Conservation (phyloP, 2,329 filamentous ascomycete species). For the Cercospora citrullina region DNA sequence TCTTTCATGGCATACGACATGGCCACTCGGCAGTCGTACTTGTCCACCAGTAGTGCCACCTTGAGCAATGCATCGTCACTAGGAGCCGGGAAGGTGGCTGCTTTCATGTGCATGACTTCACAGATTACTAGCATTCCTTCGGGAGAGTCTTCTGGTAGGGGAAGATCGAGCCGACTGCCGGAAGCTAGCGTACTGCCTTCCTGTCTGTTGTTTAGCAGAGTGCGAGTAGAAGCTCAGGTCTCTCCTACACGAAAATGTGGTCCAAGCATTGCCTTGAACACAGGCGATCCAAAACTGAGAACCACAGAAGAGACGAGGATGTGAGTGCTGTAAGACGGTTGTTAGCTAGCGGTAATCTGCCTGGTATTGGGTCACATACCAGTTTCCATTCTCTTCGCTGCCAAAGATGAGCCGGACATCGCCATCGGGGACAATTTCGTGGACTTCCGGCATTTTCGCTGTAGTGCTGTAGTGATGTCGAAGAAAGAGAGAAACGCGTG, state of each 20-base stretch:
- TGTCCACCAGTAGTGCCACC: neutral
- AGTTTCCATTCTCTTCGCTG: neutral
- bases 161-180: neutral
- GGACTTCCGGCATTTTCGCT: neutral
- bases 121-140: neutral
- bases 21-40: neutral
- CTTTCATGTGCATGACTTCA: neutral
- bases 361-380: neutral
- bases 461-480: no score
- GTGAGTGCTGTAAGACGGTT: neutral
- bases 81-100: neutral
- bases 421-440: slow-evolving; percentile 17
- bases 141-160: neutral
- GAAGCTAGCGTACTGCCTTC: slow-evolving; percentile 3
- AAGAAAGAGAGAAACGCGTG: neutral
- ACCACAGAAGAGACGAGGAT: slow-evolving; percentile 7
- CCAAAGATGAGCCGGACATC: slow-evolving; percentile 17
- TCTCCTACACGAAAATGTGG: slow-evolving; percentile 4
- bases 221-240: no score
- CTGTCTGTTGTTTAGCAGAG: neutral
- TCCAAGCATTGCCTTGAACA: slow-evolving; percentile 21
- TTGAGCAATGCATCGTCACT: neutral
- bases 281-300: slow-evolving; percentile 10
- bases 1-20: neutral
- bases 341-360: neutral